Conservation (phyloP, 345 rosid species). For the Moricandia arvensis region DNA sequence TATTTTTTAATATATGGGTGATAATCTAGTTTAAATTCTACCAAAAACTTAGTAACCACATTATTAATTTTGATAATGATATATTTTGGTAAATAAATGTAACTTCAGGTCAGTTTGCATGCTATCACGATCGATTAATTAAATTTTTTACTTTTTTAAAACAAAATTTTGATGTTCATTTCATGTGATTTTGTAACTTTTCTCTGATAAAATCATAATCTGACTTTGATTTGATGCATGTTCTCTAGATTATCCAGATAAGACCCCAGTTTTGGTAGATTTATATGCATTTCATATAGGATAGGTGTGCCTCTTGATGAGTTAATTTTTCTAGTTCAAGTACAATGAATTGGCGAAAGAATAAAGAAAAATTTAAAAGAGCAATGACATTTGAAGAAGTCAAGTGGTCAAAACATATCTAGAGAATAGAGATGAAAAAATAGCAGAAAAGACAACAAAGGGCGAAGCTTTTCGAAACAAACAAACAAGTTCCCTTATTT, state of each 20-base stretch:
- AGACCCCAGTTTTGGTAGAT: not conserved
- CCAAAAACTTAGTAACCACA: too few relatives aligned
- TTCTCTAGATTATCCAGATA: not conserved
- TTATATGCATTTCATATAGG: not conserved
- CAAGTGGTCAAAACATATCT: conserved; percentile 35
- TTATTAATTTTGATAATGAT: too few relatives aligned
- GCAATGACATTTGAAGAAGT: not conserved
- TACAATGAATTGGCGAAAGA: not conserved
- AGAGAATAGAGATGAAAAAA: conserved; percentile 9
- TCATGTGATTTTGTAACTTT: not conserved
- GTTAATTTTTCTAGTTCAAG: not conserved
- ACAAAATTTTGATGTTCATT: not conserved
- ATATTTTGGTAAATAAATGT: too few relatives aligned
- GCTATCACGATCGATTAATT: too few relatives aligned
- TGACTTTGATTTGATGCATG: not conserved
- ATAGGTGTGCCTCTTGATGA: not conserved
- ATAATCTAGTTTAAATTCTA: too few relatives aligned
- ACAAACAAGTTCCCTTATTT: conserved; percentile 27
- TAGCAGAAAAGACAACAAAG: conserved; percentile 8
- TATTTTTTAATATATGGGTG: too few relatives aligned
- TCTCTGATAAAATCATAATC: not conserved
- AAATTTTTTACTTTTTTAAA: not conserved
- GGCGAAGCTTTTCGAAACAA: conserved; percentile 31
- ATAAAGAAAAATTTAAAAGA: not conserved
- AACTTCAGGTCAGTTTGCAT: too few relatives aligned